Conservation (phyloP, 2,329 filamentous ascomycete species). For the Boeremia lycopersici region DNA sequence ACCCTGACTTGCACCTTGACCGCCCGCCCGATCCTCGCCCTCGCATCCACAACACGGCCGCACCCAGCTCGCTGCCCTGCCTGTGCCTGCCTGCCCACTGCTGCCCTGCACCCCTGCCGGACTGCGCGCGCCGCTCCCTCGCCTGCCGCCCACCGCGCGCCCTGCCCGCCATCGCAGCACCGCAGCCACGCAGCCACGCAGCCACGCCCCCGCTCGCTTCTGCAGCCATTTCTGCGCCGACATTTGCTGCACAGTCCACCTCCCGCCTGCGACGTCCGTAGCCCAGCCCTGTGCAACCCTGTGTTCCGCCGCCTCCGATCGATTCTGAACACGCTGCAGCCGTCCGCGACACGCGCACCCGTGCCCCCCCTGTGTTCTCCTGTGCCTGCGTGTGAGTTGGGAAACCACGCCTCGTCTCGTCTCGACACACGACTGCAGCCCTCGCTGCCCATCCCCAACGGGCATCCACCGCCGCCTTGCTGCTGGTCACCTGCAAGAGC, state of each 20-base stretch:
- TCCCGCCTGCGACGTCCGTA: slow-evolving; percentile 24
- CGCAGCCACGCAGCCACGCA: slow-evolving; percentile 14
- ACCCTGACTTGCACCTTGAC: slow-evolving; percentile 15
- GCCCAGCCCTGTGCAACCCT: slow-evolving; percentile 25
- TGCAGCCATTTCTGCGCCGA: slow-evolving; percentile 27
- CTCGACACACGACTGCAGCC: slow-evolving; percentile 20
- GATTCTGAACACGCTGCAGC: slow-evolving; percentile 35
- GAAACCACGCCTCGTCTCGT: slow-evolving; percentile 25
- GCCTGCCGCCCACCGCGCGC: slow-evolving; percentile 3
- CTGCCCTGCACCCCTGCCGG: background rate
- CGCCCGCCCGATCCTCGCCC: background rate
- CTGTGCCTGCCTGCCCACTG: background rate
- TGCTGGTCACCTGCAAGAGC: slow-evolving; percentile 32
- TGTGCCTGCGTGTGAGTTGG: slow-evolving; percentile 20
- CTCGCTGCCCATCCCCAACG: slow-evolving; percentile 20
- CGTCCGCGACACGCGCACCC: slow-evolving; percentile 35
- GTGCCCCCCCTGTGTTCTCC: slow-evolving; percentile 24
- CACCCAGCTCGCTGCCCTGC: slow-evolving; percentile 7
- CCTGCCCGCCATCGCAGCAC: background rate
- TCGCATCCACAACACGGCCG: slow-evolving; percentile 12
- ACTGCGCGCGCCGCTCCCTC: background rate
- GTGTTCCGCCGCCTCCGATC: slow-evolving; percentile 29
- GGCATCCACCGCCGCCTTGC: slow-evolving; percentile 25
- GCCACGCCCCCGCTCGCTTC: slow-evolving; percentile 21
- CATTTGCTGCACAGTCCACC: slow-evolving; percentile 30